Conservation (phyloP, 768 basidiomycete genomes). For the Tulasnella calospora region DNA sequence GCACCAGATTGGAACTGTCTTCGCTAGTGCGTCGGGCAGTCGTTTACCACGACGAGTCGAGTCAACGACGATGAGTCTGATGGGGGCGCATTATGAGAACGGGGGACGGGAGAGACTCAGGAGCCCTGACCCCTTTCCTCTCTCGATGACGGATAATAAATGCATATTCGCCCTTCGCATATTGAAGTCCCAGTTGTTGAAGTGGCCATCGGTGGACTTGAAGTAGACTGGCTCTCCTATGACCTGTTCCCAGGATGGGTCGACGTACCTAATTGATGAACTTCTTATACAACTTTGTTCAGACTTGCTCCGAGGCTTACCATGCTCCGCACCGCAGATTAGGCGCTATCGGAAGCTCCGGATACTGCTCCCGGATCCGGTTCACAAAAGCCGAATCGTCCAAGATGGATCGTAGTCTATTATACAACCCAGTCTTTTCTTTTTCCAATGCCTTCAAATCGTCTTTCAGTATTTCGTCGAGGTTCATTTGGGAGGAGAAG, state of each 20-base stretch:
- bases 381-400: conserved; percentile 71
- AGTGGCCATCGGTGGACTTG: conserved; percentile 89
- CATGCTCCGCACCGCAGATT: conserved; percentile 93
- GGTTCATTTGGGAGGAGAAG: not conserved
- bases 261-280: conserved; percentile 11
- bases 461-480: not conserved
- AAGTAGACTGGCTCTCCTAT: conserved; percentile 57
- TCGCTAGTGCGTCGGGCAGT: conserved; percentile 88
- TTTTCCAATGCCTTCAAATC: conserved; percentile 22
- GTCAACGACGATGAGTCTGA: conserved; percentile 79
- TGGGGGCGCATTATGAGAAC: not conserved
- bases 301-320: conserved; percentile 74
- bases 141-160: conserved; percentile 53
- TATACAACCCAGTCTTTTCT: conserved; percentile 57
- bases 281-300: conserved; percentile 34
- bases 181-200: conserved; percentile 78
- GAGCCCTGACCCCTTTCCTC: conserved; percentile 54
- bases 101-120: not conserved
- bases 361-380: conserved; percentile 47
- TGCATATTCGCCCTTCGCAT: conserved; percentile 80
- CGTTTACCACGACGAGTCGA: conserved; percentile 91
- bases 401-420: conserved; percentile 79
- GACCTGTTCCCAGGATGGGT: conserved; percentile 31
- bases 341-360: conserved; percentile 57
- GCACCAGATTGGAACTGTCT: conserved; percentile 95